A percentile compares a stretch with the other conserved stretches of the same genome.
These are phyloP conservation scores for Penicillium daleae DNA, from an alignment of 495 filamentous ascomycete genomes.

Conservation along the genomic window DNA sequence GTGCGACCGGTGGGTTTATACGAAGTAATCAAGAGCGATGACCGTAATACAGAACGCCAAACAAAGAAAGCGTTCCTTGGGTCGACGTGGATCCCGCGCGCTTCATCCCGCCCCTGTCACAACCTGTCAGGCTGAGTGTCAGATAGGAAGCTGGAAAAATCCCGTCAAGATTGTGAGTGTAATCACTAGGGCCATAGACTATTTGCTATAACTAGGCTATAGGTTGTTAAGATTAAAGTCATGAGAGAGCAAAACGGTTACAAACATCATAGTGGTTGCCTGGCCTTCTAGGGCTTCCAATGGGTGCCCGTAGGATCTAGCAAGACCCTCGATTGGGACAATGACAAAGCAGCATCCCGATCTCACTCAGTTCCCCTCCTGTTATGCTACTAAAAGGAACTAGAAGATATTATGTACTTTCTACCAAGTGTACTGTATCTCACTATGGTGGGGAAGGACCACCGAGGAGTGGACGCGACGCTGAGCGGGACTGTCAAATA, in stretches of 20 bases:
- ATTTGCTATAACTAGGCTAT: no score
- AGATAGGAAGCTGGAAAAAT: not conserved
- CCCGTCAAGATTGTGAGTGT: not conserved
- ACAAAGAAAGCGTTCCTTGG: slow-evolving; percentile 23
- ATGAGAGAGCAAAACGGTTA: not conserved
- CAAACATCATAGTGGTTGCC: slow-evolving; percentile 3
- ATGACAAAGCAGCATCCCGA: slow-evolving; percentile 1
- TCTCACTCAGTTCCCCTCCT: not conserved
- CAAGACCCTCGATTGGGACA: not conserved
- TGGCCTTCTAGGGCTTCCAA: not conserved
- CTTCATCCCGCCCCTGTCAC: slow-evolving; percentile 15
- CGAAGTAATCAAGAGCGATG: not conserved
- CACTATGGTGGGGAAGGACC: not conserved
- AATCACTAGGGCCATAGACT: not conserved
- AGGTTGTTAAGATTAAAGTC: not conserved
- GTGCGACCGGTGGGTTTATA: slow-evolving; percentile 15
- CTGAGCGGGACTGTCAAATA: slow-evolving; percentile 11
- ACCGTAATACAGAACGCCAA: slow-evolving; percentile 6
- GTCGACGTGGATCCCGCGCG: slow-evolving; percentile 22
- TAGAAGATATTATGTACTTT: not conserved
- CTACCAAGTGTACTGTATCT: not conserved
- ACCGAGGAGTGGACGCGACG: slow-evolving; percentile 5
- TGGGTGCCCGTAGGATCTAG: not conserved
- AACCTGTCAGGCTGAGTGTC: slow-evolving; percentile 4
- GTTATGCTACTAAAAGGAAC: no score